Evolutionary conservation across 2,329 filamentous ascomycete species (phyloP).

Genomic region (Colletotrichum melonis): DNA sequence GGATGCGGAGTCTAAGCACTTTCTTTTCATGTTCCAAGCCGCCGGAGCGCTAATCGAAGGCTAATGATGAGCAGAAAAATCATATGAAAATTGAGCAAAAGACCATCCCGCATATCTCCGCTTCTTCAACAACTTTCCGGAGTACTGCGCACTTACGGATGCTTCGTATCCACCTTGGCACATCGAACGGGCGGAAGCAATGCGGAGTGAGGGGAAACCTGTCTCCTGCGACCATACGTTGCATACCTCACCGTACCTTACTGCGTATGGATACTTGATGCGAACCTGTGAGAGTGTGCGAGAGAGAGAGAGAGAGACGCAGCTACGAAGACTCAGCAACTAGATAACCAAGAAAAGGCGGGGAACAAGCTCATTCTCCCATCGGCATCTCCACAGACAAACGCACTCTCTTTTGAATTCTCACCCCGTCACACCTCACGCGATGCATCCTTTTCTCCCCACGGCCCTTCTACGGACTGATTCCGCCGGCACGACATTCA

Average conservation of each 20-base stretch:
- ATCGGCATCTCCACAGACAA: slow-evolving; percentile 17
- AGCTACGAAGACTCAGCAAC: not conserved
- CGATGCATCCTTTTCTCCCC: not conserved
- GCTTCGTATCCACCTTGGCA: not conserved
- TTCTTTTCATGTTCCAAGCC: not conserved
- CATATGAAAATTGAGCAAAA: not conserved
- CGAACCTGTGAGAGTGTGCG: no score
- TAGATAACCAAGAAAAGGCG: slow-evolving; percentile 3
- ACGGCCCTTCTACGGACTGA: slow-evolving; percentile 26
- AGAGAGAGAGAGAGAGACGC: not conserved
- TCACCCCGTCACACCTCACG: not conserved
- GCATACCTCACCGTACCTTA: not conserved
- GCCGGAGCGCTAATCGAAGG: not conserved
- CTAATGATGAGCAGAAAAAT: not conserved
- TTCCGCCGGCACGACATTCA: not conserved
- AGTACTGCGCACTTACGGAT: not conserved
- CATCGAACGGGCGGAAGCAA: not conserved
- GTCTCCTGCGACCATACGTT: not conserved
- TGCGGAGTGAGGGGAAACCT: not conserved
- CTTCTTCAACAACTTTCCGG: not conserved
- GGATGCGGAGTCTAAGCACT: slow-evolving; percentile 6
- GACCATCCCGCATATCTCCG: not conserved
- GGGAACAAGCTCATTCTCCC: slow-evolving; percentile 4
- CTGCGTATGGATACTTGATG: no score
- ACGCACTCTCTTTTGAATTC: not conserved